Evolutionary conservation across 108 stramenopile genomes (phyloP).

Genomic region (Pinguiococcus pyrenoidosus): DNA sequence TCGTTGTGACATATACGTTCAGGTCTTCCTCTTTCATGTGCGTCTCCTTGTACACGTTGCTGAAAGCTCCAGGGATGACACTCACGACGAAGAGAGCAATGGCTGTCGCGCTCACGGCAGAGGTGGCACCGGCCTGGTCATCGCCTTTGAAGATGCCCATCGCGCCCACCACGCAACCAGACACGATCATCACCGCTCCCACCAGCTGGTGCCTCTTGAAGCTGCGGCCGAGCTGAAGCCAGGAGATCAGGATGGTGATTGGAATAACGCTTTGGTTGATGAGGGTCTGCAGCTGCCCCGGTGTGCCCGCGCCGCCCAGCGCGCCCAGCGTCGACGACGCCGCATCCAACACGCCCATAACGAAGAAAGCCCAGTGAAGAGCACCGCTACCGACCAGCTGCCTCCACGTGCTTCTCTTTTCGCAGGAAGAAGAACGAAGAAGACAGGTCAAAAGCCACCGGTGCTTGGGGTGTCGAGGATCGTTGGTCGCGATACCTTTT

Average conservation of each 20-base stretch:
- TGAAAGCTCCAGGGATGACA: constrained; percentile 9
- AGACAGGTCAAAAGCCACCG: no score
- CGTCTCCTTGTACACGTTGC: constrained; percentile 20
- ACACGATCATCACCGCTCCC: constrained; percentile 7
- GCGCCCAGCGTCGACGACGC: constrained; percentile 8
- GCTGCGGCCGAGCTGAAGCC: neutral
- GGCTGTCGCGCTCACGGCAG: neutral
- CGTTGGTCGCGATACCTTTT: no score
- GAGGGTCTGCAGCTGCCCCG: constrained; percentile 12
- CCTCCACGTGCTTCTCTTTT: no score
- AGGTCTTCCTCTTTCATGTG: constrained; percentile 6
- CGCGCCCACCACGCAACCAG: constrained; percentile 5
- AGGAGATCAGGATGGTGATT: constrained; percentile 2
- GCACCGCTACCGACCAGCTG: no score
- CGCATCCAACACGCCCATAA: constrained; percentile 13
- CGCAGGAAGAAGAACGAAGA: no score
- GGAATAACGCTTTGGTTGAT: constrained; percentile 16
- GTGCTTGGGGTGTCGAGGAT: no score
- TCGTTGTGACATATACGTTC: constrained; percentile 5
- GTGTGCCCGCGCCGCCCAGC: constrained; percentile 11
- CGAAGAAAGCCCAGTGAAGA: neutral
- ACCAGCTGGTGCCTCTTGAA: constrained; percentile 5
- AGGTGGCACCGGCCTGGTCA: neutral
- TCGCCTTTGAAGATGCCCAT: neutral
- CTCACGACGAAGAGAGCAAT: constrained; percentile 3